Conservation (phyloP, 1,139 yeast genomes). For the Kurtzmaniella natalensis region DNA sequence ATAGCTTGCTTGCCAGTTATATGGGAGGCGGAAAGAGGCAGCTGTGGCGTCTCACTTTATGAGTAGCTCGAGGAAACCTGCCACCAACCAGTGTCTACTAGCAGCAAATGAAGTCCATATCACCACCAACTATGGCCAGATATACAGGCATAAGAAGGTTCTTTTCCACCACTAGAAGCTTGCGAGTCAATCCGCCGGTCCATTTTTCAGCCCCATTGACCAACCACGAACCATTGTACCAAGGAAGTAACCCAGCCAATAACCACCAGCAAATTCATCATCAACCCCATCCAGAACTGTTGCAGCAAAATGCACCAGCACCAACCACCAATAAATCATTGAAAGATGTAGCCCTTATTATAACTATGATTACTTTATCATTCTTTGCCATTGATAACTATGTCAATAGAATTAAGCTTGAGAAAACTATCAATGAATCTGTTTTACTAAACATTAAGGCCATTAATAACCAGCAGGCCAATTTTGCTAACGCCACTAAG, state of each 20-base stretch:
- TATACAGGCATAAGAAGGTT: too few species aligned
- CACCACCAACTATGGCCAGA: too few species aligned
- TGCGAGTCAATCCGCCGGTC: constrained; percentile 1
- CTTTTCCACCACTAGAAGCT: constrained; percentile 2
- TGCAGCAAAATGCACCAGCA: background rate
- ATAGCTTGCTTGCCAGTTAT: too few species aligned
- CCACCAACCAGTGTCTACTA: too few species aligned
- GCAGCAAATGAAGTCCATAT: too few species aligned
- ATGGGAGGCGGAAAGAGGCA: too few species aligned
- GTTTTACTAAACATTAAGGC: constrained; percentile 40
- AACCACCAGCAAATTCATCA: background rate
- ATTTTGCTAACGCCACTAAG: constrained; percentile 40
- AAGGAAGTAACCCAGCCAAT: background rate
- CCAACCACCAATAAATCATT: constrained; percentile 10
- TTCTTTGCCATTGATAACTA: constrained; percentile 54
- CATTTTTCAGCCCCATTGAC: background rate
- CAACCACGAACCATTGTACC: background rate
- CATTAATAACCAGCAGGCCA: constrained; percentile 40
- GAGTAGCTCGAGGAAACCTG: too few species aligned
- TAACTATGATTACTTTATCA: constrained; percentile 38
- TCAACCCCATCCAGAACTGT: background rate
- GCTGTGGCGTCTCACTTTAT: too few species aligned
- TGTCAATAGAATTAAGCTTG: constrained; percentile 36
- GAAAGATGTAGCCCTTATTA: constrained; percentile 28
- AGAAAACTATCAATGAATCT: constrained; percentile 35